phyloP scores from a whole-genome alignment of 768 basidiomycete genomes.

The Hortiboletus campestris region DNA sequence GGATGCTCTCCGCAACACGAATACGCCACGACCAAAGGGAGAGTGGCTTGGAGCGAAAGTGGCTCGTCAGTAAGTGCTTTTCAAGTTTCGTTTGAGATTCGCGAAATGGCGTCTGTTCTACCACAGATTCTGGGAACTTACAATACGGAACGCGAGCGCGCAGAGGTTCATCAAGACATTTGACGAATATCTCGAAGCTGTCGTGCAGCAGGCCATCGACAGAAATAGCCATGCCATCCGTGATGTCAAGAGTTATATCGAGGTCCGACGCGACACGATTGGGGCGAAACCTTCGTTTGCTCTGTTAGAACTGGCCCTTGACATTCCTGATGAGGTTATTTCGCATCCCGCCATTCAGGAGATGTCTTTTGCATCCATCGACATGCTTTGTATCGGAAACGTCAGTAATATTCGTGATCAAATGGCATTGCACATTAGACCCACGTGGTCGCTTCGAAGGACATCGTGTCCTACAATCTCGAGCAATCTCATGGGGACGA shows the following conservation, averaged over 20 bases:
- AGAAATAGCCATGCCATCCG: conserved; percentile 25
- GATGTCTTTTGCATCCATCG: conserved; percentile 29
- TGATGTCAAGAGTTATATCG: conserved; percentile 40
- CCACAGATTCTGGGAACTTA: conserved; percentile 15
- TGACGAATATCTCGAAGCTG: not conserved
- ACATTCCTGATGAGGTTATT: conserved; percentile 40
- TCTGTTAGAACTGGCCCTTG: conserved; percentile 28
- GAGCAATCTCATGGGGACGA: conserved; percentile 31
- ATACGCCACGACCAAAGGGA: conserved; percentile 11
- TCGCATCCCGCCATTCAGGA: conserved; percentile 36
- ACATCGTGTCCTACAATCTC: conserved; percentile 32
- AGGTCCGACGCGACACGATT: conserved; percentile 38
- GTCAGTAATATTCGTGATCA: conserved; percentile 13
- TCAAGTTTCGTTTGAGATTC: too few species aligned
- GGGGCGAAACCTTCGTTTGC: not conserved
- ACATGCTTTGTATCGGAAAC: conserved; percentile 38
- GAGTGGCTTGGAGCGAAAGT: conserved; percentile 17
- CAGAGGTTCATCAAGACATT: conserved; percentile 4
- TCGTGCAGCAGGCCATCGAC: conserved; percentile 5
- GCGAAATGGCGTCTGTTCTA: not conserved
- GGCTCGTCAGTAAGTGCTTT: conserved; percentile 13
- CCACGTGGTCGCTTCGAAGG: conserved; percentile 10
- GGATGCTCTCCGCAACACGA: conserved; percentile 14
- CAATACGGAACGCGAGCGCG: conserved; percentile 3
- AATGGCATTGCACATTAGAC: not conserved